Evolutionary conservation across 352 stramenopile species (phyloP), one percentile per base, ranked within the genome.

Genomic region (Pythium aphanidermatum): DNA sequence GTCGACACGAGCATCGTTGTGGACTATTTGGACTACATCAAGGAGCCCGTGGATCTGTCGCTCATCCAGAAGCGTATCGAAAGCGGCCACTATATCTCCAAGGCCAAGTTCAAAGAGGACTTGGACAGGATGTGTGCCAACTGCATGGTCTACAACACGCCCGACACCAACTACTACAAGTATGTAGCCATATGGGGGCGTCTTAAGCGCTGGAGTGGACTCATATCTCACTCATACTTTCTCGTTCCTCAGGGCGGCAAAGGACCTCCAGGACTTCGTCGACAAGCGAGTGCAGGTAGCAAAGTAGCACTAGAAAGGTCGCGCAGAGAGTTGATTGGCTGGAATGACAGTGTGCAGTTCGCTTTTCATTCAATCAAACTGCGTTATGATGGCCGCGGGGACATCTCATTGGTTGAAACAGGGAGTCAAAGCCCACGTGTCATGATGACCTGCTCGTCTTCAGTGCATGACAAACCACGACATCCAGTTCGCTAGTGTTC

Each of bases 1-100:
- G 96, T 99, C 8, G 85, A 98, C 66, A 96, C 81, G 26, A 86
- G 60, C 34, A 78, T 97, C 39, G 96, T 98, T 2, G 74, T 92
- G 8, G 96, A 99, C 73, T 99, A 99, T 73, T 63, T 98, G 24
- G 86, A 98, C 17, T 82, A 98, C 46, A 95, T 99, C 43, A 96
- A 95, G 54, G 81, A 97, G 25, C 96, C 96, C 0, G 95, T 99
- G n/a, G 82, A 93, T 42, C 64, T 95, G 25, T 69, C 83, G 49
- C 58, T 89, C 25, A 86, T 92, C 39, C 70, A 77, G 35, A 93
- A 92, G 57, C 73, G 79, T 21, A 89, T 93, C 28, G 82, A 92
- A 35, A 79, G 60, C 31, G 78, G 83, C 2, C 39, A 66, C 39
- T 99, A 99, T 68, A 65, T 90, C 27, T 94, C 76, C 11, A 97